These are phyloP conservation scores for Colletotrichum cordylinicola DNA, from an alignment of 2,329 filamentous ascomycete species.

Conservation along the genomic window DNA sequence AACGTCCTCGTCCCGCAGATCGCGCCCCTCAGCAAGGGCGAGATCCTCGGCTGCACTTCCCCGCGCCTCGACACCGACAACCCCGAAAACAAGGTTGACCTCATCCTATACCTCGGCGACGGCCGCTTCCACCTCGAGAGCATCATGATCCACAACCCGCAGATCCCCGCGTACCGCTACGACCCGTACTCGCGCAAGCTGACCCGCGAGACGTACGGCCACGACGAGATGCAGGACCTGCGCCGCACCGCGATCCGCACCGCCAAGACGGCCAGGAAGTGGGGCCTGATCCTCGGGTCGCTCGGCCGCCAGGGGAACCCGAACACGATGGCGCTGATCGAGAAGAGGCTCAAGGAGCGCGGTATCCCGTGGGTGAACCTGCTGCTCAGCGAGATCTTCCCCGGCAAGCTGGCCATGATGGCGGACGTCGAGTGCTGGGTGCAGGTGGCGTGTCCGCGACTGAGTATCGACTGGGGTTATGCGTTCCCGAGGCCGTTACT, in stretches of 20 bases:
- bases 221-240: constrained; percentile 86
- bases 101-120: constrained; percentile 89
- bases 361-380: constrained; percentile 86
- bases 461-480: constrained; percentile 99
- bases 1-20: constrained; percentile 90
- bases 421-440: constrained; percentile 96
- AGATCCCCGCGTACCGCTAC: constrained; percentile 90
- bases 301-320: constrained; percentile 95
- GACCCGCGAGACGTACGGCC: constrained; percentile 89
- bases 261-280: constrained; percentile 81
- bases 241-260: constrained; percentile 78
- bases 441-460: constrained; percentile 92
- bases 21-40: constrained; percentile 88
- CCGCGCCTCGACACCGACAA: constrained; percentile 64
- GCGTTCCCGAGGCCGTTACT: constrained; percentile 88
- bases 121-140: constrained; percentile 96
- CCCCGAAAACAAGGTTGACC: constrained; percentile 66
- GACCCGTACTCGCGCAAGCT: constrained; percentile 94
- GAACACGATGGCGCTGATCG: constrained; percentile 87
- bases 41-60: constrained; percentile 97
- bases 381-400: constrained; percentile 93
- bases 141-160: constrained; percentile 98
- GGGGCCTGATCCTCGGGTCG: constrained; percentile 93
- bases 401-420: constrained; percentile 94
- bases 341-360: constrained; percentile 72